phyloP scores from a whole-genome alignment of 257 asterid genomes.

The Solanum medicagineum region DNA sequence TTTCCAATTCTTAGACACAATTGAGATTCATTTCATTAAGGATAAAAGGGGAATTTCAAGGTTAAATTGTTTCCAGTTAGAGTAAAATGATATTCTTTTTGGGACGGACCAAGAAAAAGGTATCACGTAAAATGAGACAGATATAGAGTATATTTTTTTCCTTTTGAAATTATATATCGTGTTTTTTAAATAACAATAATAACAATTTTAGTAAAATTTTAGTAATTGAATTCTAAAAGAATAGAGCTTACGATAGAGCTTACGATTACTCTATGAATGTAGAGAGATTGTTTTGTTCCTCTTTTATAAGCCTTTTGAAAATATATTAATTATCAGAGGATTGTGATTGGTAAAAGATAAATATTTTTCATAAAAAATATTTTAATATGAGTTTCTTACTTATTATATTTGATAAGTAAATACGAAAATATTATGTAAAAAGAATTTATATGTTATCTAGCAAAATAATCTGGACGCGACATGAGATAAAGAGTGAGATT shows the following conservation, averaged over 20 bases:
- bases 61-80: too few species aligned
- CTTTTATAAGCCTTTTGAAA: not conserved
- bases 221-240: rapidly evolving
- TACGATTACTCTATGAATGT: rapidly evolving
- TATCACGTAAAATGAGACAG: too few species aligned
- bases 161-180: not conserved
- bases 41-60: too few species aligned
- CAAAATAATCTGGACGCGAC: rapidly evolving
- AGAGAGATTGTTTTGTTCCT: rapidly evolving
- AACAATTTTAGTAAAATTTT: rapidly evolving
- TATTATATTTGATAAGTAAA: not conserved
- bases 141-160: too few species aligned
- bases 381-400: rapidly evolving
- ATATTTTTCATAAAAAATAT: not conserved
- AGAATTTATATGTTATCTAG: not conserved
- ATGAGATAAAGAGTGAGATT: not conserved
- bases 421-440: rapidly evolving
- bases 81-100: too few species aligned
- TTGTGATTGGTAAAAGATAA: not conserved
- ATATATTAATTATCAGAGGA: not conserved
- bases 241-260: rapidly evolving
- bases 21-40: too few species aligned
- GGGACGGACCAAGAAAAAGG: rapidly evolving
- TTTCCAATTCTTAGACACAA: too few species aligned
- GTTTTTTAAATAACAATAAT: not conserved